These are phyloP conservation scores for Phanerochaete carnosa DNA, from an alignment of 768 basidiomycete species.

Conservation along the genomic window DNA sequence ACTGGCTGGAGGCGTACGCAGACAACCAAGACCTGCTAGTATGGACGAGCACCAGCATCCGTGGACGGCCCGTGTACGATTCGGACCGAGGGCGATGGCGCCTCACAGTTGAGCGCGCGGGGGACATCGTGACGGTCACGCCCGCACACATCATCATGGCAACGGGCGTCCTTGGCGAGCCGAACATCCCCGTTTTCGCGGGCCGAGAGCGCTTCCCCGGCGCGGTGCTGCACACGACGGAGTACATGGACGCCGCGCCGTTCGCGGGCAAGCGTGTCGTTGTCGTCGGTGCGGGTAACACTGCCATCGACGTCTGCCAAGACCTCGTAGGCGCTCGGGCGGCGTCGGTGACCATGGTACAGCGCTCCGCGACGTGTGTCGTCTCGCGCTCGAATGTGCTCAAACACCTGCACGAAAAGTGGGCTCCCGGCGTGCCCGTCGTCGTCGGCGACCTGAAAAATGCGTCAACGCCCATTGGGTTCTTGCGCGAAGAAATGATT, in stretches of 20 bases:
- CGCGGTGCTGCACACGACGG: conserved; percentile 27
- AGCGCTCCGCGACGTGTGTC: conserved; percentile 39
- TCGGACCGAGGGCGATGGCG: conserved; percentile 28
- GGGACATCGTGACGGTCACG: conserved; percentile 23
- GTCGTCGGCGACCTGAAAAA: conserved; percentile 23
- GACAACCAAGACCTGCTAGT: conserved; percentile 36
- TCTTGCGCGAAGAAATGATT: conserved; percentile 19
- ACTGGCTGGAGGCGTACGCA: conserved; percentile 42
- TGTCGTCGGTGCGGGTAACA: conserved; percentile 41
- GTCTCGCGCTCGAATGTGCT: conserved; percentile 13
- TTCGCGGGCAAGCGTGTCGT: conserved; percentile 34
- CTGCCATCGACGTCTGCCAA: conserved; percentile 36
- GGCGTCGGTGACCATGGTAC: conserved; percentile 37
- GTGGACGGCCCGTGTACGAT: conserved; percentile 33
- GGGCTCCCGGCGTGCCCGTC: conserved; percentile 18
- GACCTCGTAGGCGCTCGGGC: conserved; percentile 33
- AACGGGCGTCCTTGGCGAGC: conserved; percentile 33
- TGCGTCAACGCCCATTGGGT: conserved; percentile 18
- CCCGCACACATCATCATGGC: conserved; percentile 40
- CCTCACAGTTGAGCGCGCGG: conserved; percentile 29
- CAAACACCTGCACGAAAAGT: background rate
- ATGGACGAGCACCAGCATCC: conserved; percentile 35
- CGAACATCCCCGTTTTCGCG: conserved; percentile 27
- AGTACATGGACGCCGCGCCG: conserved; percentile 25
- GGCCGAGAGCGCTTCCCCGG: conserved; percentile 29